Conservation (phyloP, 805 yeast genomes). For the Starmerella bombi region DNA sequence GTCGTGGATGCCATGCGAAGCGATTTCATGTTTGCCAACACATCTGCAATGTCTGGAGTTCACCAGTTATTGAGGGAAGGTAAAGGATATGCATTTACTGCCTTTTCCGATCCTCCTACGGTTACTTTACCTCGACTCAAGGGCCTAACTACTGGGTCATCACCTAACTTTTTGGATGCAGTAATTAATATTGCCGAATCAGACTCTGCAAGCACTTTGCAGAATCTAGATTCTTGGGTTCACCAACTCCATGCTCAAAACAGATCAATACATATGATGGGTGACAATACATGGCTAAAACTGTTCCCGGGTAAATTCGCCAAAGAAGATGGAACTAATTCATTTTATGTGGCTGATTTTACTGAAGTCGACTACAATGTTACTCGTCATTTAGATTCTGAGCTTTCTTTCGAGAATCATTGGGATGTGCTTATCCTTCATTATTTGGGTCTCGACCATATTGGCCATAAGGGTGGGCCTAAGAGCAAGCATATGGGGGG, state of each 20-base stretch:
- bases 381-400: constrained; percentile 64
- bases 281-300: constrained; percentile 97
- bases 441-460: constrained; percentile 89
- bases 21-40: constrained; percentile 62
- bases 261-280: constrained; percentile 63
- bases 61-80: constrained; percentile 55
- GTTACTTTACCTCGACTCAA: constrained; percentile 89
- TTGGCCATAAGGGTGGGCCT: constrained; percentile 96
- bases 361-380: constrained; percentile 90
- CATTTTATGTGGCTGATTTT: constrained; percentile 90
- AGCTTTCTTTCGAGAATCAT: constrained; percentile 31
- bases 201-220: constrained; percentile 55
- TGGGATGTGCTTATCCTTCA: constrained; percentile 89
- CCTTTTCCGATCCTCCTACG: constrained; percentile 88
- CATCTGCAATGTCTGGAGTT: constrained; percentile 52
- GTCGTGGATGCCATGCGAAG: constrained; percentile 88
- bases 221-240: constrained; percentile 78
- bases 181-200: constrained; percentile 87
- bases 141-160: constrained; percentile 63
- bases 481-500: constrained; percentile 61
- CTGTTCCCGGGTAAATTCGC: constrained; percentile 62
- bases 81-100: constrained; percentile 75
- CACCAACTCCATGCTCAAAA: constrained; percentile 40
- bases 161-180: constrained; percentile 90
- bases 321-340: constrained; percentile 70